Conservation (phyloP, 2,329 filamentous ascomycete genomes). For the Trichophyton verrucosum region DNA sequence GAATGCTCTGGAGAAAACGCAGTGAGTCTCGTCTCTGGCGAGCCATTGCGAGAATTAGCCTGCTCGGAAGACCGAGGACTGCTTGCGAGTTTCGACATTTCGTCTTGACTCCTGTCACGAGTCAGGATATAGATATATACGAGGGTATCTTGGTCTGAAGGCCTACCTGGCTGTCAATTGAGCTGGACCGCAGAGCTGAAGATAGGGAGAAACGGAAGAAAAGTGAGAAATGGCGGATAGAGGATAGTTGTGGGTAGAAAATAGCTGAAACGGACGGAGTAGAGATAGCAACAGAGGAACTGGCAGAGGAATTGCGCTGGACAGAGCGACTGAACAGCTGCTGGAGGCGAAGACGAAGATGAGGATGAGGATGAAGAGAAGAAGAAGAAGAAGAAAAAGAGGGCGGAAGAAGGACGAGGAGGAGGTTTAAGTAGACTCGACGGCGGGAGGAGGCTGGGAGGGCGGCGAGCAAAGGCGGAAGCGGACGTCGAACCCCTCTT, state of each 20-base stretch:
- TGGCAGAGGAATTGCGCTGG: not conserved
- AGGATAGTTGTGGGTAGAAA: not conserved
- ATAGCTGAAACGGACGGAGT: conserved; percentile 2
- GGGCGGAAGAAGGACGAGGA: not conserved
- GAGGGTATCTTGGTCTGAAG: not conserved
- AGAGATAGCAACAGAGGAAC: conserved; percentile 2
- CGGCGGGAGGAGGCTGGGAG: no score
- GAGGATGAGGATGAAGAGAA: not conserved
- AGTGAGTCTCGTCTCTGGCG: conserved; percentile 52
- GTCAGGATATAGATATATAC: no score
- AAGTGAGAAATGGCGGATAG: conserved; percentile 8
- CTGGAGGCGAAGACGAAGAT: not conserved
- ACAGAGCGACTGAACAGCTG: conserved; percentile 6
- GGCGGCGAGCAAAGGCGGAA: no score
- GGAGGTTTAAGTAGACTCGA: conserved; percentile 1
- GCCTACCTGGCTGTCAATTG: conserved; percentile 1
- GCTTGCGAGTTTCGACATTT: conserved; percentile 20
- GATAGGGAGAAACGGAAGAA: conserved; percentile 9
- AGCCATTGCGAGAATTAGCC: conserved; percentile 48
- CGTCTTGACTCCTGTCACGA: conserved; percentile 11
- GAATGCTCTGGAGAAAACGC: conserved; percentile 51
- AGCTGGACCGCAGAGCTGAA: not conserved
- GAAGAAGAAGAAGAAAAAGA: conserved; percentile 1
- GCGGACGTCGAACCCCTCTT: no score
- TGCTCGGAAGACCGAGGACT: conserved; percentile 34